Conservation (phyloP, 257 asterid genomes). For the Solanum pinnatisectum region DNA sequence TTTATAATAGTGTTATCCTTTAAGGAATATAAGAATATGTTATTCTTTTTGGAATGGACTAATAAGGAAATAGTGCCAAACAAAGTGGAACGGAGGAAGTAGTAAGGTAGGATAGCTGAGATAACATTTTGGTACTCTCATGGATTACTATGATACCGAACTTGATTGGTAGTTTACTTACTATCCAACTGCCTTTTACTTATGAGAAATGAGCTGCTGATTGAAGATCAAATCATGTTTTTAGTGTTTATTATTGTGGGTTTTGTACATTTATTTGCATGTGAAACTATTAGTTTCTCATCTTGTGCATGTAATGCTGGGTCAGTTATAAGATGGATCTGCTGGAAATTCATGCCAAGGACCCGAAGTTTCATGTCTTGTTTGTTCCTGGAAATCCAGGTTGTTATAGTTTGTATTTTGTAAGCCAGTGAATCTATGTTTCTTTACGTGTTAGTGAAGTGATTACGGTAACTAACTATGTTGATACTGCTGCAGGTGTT, state of each 20-base stretch:
- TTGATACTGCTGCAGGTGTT: constrained; percentile 45
- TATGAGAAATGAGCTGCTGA: background rate
- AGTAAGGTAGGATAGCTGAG: background rate
- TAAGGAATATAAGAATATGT: background rate
- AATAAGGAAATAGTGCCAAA: background rate
- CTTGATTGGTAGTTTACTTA: background rate
- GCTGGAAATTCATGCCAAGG: constrained; percentile 54
- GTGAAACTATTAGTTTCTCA: background rate
- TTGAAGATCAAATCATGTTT: background rate
- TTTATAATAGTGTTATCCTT: background rate
- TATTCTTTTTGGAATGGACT: background rate
- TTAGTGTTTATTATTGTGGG: background rate
- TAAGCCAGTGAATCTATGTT: background rate
- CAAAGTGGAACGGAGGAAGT: background rate
- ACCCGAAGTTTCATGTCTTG: constrained; percentile 55
- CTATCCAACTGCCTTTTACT: background rate
- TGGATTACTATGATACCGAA: background rate
- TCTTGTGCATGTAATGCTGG: background rate
- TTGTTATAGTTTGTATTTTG: constrained; percentile 6
- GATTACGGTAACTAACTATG: background rate
- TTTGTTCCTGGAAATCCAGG: constrained; percentile 98
- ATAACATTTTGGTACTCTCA: background rate
- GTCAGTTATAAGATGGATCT: constrained; percentile 58
- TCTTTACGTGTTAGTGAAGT: background rate
- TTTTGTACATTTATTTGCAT: background rate